Evolutionary conservation across 192 early-diverging fungal species (phyloP).

Genomic region (Podochytrium sp.): DNA sequence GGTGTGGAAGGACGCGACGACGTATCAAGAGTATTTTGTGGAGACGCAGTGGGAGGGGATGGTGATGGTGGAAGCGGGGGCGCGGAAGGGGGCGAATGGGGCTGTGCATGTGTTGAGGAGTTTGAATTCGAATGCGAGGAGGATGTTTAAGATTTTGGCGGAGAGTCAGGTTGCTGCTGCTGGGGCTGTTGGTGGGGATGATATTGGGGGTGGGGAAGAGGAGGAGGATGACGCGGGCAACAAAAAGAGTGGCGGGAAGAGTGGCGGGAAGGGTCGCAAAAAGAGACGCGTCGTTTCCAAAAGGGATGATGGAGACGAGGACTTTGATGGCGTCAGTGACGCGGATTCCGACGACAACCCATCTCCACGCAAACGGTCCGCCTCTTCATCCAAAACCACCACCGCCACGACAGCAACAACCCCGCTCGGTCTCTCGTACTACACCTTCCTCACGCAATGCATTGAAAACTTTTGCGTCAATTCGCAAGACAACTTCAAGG

Average conservation of each 20-base stretch:
- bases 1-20: slow-evolving; percentile 92
- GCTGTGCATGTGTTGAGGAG: slow-evolving; percentile 81
- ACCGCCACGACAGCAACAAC: neutral
- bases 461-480: slow-evolving; percentile 83
- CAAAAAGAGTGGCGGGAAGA: neutral
- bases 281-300: slow-evolving; percentile 22
- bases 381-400: neutral
- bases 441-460: slow-evolving; percentile 70
- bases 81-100: slow-evolving; percentile 38
- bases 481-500: slow-evolving; percentile 81
- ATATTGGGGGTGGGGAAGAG: neutral
- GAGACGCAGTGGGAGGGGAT: slow-evolving; percentile 88
- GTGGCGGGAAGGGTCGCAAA: slow-evolving; percentile 1
- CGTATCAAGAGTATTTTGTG: slow-evolving; percentile 76
- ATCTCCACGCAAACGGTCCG: neutral
- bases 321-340: slow-evolving; percentile 23
- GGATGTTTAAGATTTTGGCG: slow-evolving; percentile 83
- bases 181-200: slow-evolving; percentile 35
- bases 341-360: neutral
- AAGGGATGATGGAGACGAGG: slow-evolving; percentile 6
- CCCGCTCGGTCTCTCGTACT: slow-evolving; percentile 65
- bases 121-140: slow-evolving; percentile 82
- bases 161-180: slow-evolving; percentile 73
- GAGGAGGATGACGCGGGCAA: slow-evolving; percentile 13
- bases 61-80: slow-evolving; percentile 53